A percentile compares a stretch with the other conserved stretches of the same genome.
Evolutionary conservation across 2,329 filamentous ascomycete genomes (phyloP).

Genomic region (Diaporthe amygdali): DNA sequence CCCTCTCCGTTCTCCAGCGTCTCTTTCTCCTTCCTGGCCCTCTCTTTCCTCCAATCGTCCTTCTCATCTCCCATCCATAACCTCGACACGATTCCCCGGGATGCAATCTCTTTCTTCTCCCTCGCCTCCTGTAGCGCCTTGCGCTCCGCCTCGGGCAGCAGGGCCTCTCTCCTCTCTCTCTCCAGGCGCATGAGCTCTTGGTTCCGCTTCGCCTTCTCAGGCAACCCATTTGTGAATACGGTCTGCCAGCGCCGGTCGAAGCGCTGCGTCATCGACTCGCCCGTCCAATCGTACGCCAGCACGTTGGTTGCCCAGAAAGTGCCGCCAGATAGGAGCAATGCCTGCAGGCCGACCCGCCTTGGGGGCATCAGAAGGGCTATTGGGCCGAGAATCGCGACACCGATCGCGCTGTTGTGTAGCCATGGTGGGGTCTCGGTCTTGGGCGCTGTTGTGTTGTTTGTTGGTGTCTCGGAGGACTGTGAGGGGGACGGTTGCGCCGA

Average conservation of each 20-base stretch:
- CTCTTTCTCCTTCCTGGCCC: constrained; percentile 55
- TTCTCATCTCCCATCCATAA: constrained; percentile 65
- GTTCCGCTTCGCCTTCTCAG: constrained; percentile 57
- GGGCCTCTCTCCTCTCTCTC: constrained; percentile 42
- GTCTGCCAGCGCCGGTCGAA: constrained; percentile 48
- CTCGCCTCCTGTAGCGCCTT: constrained; percentile 34
- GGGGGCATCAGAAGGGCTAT: constrained; percentile 57
- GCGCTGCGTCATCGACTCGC: constrained; percentile 55
- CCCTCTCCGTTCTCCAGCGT: constrained; percentile 62
- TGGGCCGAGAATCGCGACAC: constrained; percentile 52
- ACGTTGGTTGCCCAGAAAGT: constrained; percentile 60
- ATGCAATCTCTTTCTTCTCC: constrained; percentile 24
- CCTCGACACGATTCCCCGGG: constrained; percentile 44
- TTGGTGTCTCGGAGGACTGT: background rate
- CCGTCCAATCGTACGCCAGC: constrained; percentile 62
- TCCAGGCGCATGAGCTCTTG: constrained; percentile 54
- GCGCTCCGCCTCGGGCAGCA: constrained; percentile 37
- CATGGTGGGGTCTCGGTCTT: constrained; percentile 34
- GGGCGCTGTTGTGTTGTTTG: background rate
- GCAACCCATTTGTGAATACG: constrained; percentile 59
- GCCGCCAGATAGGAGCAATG: constrained; percentile 53
- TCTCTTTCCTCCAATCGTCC: constrained; percentile 59
- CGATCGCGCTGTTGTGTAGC: constrained; percentile 54
- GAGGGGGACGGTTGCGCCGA: constrained; percentile 13
- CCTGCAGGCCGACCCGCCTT: constrained; percentile 55